phyloP scores from a whole-genome alignment of 2,329 filamentous ascomycete genomes.

The Colletotrichum sp. region DNA sequence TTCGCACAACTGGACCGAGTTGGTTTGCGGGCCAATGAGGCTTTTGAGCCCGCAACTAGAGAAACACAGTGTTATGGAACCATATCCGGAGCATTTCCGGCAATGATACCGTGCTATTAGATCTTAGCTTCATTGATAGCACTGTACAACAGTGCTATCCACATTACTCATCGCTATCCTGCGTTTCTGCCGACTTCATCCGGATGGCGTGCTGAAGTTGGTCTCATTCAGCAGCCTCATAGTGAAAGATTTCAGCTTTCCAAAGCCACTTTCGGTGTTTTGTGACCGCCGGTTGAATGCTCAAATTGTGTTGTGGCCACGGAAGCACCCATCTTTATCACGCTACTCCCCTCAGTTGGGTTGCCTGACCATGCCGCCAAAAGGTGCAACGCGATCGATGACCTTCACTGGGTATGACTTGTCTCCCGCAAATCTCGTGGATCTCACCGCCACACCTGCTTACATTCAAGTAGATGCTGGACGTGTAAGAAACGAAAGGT shows the following conservation, averaged over 20 bases:
- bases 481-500: constrained; percentile 4
- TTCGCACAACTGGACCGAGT: fast-evolving
- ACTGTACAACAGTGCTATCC: fast-evolving
- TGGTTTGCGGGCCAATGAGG: not conserved
- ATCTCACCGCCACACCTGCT: not conserved
- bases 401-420: not conserved
- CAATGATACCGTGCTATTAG: fast-evolving
- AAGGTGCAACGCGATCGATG: not conserved
- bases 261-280: not conserved
- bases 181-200: not conserved
- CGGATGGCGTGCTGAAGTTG: not conserved
- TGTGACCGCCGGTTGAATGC: fast-evolving
- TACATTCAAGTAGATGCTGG: not conserved
- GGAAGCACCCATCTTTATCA: not conserved
- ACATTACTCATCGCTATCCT: not conserved
- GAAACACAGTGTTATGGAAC: fast-evolving
- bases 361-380: not conserved
- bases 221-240: not conserved
- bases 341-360: not conserved
- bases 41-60: not conserved
- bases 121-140: fast-evolving
- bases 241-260: not conserved
- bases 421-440: not conserved
- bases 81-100: not conserved
- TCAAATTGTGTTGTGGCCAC: not conserved